Conservation (phyloP, 768 basidiomycete genomes). For the Kwoniella dejecticola region DNA sequence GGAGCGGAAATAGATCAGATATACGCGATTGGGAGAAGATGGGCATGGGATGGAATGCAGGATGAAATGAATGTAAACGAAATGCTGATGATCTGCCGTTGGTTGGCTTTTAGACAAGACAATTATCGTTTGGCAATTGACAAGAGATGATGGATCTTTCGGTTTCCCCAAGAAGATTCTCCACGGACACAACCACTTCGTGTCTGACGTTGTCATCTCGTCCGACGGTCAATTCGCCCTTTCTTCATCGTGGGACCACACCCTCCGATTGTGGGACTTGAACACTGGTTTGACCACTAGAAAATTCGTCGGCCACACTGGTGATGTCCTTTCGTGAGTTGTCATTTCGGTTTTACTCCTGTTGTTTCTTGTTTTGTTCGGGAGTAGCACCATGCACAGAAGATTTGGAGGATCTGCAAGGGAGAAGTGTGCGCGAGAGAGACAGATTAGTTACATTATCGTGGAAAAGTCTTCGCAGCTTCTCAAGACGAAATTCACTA, state of each 20-base stretch:
- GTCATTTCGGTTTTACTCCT: background rate
- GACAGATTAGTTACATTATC: no score
- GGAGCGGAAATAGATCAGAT: no score
- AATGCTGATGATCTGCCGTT: conserved; percentile 5
- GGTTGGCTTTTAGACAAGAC: conserved; percentile 86
- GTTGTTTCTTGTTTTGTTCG: no score
- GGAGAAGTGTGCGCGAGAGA: no score
- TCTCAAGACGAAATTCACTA: background rate
- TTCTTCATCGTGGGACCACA: conserved; percentile 99
- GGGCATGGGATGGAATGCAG: no score
- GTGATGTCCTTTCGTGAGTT: conserved; percentile 80
- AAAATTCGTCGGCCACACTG: conserved; percentile 95
- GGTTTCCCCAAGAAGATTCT: conserved; percentile 97
- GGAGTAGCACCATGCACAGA: no score
- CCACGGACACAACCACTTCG: conserved; percentile 98
- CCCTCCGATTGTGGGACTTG: conserved; percentile 98
- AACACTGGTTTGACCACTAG: conserved; percentile 96
- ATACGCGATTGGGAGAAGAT: no score
- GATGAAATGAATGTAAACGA: background rate
- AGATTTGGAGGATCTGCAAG: no score
- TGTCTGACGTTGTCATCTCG: conserved; percentile 97
- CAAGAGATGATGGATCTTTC: conserved; percentile 71
- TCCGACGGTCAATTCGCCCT: conserved; percentile 99
- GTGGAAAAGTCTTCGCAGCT: no score
- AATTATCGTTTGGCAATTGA: conserved; percentile 98